These are phyloP conservation scores for Penicillium sclerotiorum DNA, from an alignment of 2,329 filamentous ascomycete genomes.

Conservation along the genomic window DNA sequence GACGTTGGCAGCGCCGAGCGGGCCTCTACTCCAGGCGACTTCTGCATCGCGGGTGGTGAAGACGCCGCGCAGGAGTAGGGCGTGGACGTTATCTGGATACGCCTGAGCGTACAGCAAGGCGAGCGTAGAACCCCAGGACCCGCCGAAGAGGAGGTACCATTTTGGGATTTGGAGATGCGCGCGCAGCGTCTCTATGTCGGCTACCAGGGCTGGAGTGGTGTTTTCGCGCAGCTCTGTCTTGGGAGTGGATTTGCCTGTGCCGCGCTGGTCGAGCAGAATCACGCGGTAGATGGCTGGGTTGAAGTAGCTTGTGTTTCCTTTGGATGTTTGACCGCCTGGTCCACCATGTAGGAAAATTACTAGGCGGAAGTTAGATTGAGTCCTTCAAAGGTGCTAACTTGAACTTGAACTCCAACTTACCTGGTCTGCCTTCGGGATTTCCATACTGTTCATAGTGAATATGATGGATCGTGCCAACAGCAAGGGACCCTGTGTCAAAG, in stretches of 20 bases:
- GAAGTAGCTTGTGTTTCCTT: constrained; percentile 46
- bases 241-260: constrained; percentile 49
- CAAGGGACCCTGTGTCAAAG: constrained; percentile 36
- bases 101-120: constrained; percentile 49
- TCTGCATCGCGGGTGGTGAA: constrained; percentile 40
- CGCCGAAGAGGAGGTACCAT: constrained; percentile 52
- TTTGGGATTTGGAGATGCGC: constrained; percentile 45
- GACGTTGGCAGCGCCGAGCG: constrained; percentile 31
- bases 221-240: constrained; percentile 46
- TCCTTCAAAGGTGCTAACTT: too few species aligned
- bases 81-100: constrained; percentile 42
- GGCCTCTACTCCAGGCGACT: constrained; percentile 39
- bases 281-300: constrained; percentile 49
- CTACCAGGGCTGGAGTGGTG: constrained; percentile 48
- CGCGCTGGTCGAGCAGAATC: constrained; percentile 53
- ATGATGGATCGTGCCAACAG: constrained; percentile 38
- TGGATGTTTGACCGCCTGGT: constrained; percentile 42
- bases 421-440: constrained; percentile 40
- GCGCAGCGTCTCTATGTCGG: constrained; percentile 51
- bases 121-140: constrained; percentile 53
- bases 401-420: constrained; percentile 21
- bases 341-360: constrained; percentile 51
- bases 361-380: constrained; percentile 3
- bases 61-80: constrained; percentile 48
- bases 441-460: constrained; percentile 46